Evolutionary conservation across 768 basidiomycete species (phyloP).

Genomic region (Russula foetens): DNA sequence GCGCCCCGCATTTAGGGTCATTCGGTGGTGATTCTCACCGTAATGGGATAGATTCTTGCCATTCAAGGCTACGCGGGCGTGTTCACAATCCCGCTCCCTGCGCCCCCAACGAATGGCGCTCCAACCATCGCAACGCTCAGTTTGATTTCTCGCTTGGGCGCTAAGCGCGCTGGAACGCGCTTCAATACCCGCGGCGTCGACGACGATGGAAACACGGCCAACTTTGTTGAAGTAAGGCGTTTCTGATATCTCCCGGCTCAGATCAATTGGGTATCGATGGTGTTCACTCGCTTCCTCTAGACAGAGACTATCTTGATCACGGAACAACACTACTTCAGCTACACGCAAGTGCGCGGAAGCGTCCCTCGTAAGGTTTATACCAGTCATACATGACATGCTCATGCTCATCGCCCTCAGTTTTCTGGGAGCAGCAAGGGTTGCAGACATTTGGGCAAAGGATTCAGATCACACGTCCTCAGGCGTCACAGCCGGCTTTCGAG

Average conservation of each 20-base stretch:
- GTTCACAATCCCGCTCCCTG: slow-evolving; percentile 69
- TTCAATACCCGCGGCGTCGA: slow-evolving; percentile 97
- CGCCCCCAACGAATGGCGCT: slow-evolving; percentile 64
- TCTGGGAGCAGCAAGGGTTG: slow-evolving; percentile 97
- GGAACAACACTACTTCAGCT: slow-evolving; percentile 82
- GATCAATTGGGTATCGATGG: not conserved
- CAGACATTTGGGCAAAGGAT: slow-evolving; percentile 93
- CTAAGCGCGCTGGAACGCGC: slow-evolving; percentile 93
- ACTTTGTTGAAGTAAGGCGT: slow-evolving; percentile 81
- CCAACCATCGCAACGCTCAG: slow-evolving; percentile 69
- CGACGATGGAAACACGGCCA: slow-evolving; percentile 90
- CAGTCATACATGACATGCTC: slow-evolving; percentile 5
- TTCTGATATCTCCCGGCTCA: not conserved
- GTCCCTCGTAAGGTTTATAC: slow-evolving; percentile 70
- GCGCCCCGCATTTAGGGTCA: not conserved
- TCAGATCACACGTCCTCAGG: slow-evolving; percentile 91
- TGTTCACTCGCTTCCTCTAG: slow-evolving; percentile 31
- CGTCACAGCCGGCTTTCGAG: slow-evolving; percentile 95
- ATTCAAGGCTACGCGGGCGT: slow-evolving; percentile 92
- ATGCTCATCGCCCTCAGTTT: slow-evolving; percentile 45
- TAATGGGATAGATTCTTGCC: slow-evolving; percentile 54
- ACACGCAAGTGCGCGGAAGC: slow-evolving; percentile 89
- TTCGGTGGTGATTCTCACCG: slow-evolving; percentile 1
- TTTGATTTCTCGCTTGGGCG: slow-evolving; percentile 81
- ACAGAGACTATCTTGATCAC: slow-evolving; percentile 89